Conservation (phyloP, 352 stramenopile genomes). For the Globisporangium alternatum region DNA sequence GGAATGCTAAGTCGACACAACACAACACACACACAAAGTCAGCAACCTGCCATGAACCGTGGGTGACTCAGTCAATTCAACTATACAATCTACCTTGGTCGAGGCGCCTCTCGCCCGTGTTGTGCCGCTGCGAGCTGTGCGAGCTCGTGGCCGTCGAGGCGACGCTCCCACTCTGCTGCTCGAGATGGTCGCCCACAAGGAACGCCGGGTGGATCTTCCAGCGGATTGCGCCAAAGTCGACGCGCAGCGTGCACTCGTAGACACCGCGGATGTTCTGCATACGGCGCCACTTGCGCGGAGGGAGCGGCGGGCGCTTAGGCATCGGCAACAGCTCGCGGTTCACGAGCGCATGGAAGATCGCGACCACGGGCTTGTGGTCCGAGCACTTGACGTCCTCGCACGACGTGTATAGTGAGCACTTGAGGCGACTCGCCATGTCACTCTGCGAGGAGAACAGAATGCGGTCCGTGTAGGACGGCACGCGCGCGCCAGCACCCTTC, state of each 20-base stretch:
- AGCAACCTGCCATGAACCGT: not conserved
- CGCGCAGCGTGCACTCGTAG: conserved; percentile 49
- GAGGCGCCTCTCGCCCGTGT: conserved; percentile 4
- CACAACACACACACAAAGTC: too few relatives aligned
- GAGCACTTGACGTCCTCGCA: conserved; percentile 71
- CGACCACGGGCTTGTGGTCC: conserved; percentile 84
- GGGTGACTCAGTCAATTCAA: not conserved
- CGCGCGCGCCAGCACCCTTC: conserved; percentile 52
- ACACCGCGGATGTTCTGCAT: conserved; percentile 53
- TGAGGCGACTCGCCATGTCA: conserved; percentile 60
- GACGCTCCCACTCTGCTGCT: conserved; percentile 18
- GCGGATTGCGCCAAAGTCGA: conserved; percentile 47
- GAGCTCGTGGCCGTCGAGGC: conserved; percentile 7
- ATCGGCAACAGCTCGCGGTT: conserved; percentile 55
- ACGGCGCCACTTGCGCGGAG: conserved; percentile 36
- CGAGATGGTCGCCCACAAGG: conserved; percentile 5
- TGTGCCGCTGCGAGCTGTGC: not conserved
- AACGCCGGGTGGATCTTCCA: conserved; percentile 40
- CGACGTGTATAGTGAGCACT: conserved; percentile 66
- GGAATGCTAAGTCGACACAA: conserved; percentile 21
- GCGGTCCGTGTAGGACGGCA: conserved; percentile 89
- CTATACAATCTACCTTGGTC: not conserved
- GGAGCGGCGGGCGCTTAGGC: conserved; percentile 37
- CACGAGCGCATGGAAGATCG: conserved; percentile 66
- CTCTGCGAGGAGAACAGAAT: conserved; percentile 82